Base-by-base conservation (phyloP, 257 asterid species). In the Euphrasia confusa region DNA sequence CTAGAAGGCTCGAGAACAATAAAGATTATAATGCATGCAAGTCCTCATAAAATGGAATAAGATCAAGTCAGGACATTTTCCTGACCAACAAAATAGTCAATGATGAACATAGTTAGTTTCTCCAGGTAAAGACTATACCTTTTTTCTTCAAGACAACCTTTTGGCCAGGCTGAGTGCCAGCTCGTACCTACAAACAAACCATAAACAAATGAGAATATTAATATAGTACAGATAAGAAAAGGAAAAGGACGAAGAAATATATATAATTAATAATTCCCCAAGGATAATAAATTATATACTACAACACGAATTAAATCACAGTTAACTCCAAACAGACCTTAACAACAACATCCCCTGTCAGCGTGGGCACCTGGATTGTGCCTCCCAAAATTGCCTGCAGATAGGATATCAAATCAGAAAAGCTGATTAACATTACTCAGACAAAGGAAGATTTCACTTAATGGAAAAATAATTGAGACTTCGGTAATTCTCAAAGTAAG, bases 101-200 rank as follows among this genome's bases (percentile, higher is more conserved):
- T 21, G 24, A 21, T 18, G 3, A 52, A 52, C 37, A 39, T 15
- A 33, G 35, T 45, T 42, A 17, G 15, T n/a, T 14, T 17, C 27
- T 11, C 48, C 55, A 61, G 60, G 54, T 12, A 58, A 55, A 40
- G 30, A 2, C 14, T 27, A 21, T 77, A 88, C 97, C 95, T 75
- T 86, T 92, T 68, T 77, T 86, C 83, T 55, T 83, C 70, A 92
- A 74, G 66, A 86, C 93, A 68, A 92, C 96, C 80, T 92, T 89
- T 67, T 92, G 96, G 55, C 99, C 97, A 65, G 96, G 96, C 77
- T 92, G 97, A 50, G 96, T 86, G 64, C 98, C 98, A 5, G 97
- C 81, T 15, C 89, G 97, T 52, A 86, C 97, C 97, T 89, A 61
- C 71, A 77, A 67, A 61, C 70, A 77, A 67, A 58, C 63, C 58